These are phyloP conservation scores for Saksenaea oblongispora DNA, from an alignment of 371 early-diverging fungal genomes.

Conservation along the genomic window DNA sequence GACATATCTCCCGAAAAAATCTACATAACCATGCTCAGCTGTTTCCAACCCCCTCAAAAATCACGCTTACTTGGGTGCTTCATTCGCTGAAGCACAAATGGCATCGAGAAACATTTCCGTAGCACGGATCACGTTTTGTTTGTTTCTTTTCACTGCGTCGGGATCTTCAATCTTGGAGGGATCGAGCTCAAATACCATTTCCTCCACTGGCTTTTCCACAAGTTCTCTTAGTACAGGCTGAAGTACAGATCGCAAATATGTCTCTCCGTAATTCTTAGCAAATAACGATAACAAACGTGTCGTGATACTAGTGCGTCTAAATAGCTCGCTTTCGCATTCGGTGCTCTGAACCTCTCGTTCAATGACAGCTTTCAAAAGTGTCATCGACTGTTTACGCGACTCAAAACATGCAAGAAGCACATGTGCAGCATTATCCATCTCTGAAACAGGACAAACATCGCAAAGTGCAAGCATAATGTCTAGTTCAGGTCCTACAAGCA, in stretches of 20 bases:
- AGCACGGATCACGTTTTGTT: slow-evolving; percentile 77
- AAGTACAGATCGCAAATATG: slow-evolving; percentile 80
- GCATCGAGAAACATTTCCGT: slow-evolving; percentile 81
- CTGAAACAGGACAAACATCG: slow-evolving; percentile 84
- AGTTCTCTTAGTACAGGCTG: slow-evolving; percentile 71
- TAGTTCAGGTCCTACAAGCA: slow-evolving; percentile 66
- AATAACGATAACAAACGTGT: slow-evolving; percentile 84
- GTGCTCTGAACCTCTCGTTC: slow-evolving; percentile 84
- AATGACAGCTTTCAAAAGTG: slow-evolving; percentile 79
- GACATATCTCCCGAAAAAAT: slow-evolving; percentile 80
- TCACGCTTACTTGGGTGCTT: slow-evolving; percentile 60
- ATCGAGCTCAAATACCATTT: slow-evolving; percentile 77
- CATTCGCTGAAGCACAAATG: slow-evolving; percentile 72
- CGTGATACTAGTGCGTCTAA: slow-evolving; percentile 91
- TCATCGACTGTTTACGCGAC: slow-evolving; percentile 68
- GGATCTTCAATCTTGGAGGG: slow-evolving; percentile 71
- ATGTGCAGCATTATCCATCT: slow-evolving; percentile 85
- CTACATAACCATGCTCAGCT: slow-evolving; percentile 6
- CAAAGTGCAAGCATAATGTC: slow-evolving; percentile 80
- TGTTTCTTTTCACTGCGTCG: slow-evolving; percentile 69
- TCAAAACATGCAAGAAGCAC: slow-evolving; percentile 82
- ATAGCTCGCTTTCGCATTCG: slow-evolving; percentile 81
- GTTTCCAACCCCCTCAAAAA: neutral
- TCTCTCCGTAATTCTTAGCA: slow-evolving; percentile 80
- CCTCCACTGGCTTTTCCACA: slow-evolving; percentile 51